phyloP scores from a whole-genome alignment of 202 grass and related monocot genomes.

The Digitaria exilis region DNA sequence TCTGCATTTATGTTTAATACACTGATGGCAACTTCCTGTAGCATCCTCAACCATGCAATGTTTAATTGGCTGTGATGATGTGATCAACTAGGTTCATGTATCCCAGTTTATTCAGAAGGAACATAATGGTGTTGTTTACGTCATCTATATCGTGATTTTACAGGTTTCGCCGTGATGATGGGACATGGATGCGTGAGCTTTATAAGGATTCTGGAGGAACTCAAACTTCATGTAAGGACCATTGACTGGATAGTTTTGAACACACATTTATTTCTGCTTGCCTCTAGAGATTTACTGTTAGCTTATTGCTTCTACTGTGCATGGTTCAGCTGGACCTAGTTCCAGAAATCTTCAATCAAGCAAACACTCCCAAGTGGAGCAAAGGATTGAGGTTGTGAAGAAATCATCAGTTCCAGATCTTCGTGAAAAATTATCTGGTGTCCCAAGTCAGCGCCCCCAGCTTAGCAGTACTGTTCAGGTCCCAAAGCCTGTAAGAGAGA shows the following conservation, averaged over 20 bases:
- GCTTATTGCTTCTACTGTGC: conserved; percentile 29
- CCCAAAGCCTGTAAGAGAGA: conserved; percentile 42
- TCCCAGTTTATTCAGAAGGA: background rate
- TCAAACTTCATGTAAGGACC: conserved; percentile 47
- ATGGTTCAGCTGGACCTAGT: conserved; percentile 51
- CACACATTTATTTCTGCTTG: background rate
- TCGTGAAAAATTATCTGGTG: conserved; percentile 57
- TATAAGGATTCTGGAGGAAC: conserved; percentile 46
- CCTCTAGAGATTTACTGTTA: conserved; percentile 24
- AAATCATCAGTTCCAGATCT: conserved; percentile 47
- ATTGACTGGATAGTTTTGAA: conserved; percentile 1
- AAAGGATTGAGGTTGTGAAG: conserved; percentile 33
- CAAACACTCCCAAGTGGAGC: conserved; percentile 39
- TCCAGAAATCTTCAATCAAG: conserved; percentile 39
- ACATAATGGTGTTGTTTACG: background rate
- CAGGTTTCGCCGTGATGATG: conserved; percentile 59
- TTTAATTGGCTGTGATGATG: conserved; percentile 8
- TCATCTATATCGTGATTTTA: background rate
- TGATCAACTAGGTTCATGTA: background rate
- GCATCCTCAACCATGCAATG: background rate
- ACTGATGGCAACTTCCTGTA: background rate
- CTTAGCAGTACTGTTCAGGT: conserved; percentile 38
- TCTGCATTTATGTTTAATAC: background rate
- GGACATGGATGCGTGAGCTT: conserved; percentile 63
- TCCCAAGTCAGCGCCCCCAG: conserved; percentile 31